Base-by-base conservation (phyloP, 2,329 filamentous ascomycete species). In the Thielaviopsis musarum region DNA sequence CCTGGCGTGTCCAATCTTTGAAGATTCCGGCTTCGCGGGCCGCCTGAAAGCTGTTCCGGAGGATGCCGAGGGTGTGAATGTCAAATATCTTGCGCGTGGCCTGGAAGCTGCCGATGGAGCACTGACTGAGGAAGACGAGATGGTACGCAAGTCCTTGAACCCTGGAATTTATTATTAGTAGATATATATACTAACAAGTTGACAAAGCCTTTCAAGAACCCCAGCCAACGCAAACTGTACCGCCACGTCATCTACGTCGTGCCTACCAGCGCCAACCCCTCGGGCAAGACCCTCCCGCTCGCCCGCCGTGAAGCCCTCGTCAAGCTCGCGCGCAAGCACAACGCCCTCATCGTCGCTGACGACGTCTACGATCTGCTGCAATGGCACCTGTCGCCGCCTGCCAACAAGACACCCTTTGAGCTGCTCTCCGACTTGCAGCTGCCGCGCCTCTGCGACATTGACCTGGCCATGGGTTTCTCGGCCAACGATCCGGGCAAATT, bases 301-400 rank as follows among this genome's bases (percentile, higher is more conserved):
- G 68, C 71, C 19, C 79, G 85, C 28, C 80, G 93, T 3, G 73
- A 83, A 63, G 74, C 74, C 12, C 77, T 97, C 3, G 82, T 97
- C 24, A 73, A 75, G n/a, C 71, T 96, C 6, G 91, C 91, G 0
- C 79, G 91, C 60, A 75, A 83, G 61, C 82, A 85, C 68, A 84
- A 97, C 69, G 88, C 88, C 6, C 77, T 97, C n/a, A 71, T 96
- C 59, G 77, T 96, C 28, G 81, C 81, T 55, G 91, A 97, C 71
- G 93, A 98, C 69, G 90, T 97, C 10, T 98, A 98, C 68, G 91
- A 97, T 69, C 85, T 91, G 64, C 76, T 97, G 5, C 87, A 91
- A 68, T 96, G 90, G 88, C 78, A 81, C 2, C 66, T 74, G 0
- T 67, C 72, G 52, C 45, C 62, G 19, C 24, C 63, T 6, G 60